Percentiles rank a stretch among this genome's conserved stretches.
Evolutionary conservation across 495 filamentous ascomycete genomes (phyloP).

Genomic region (Penicillium goetzii): DNA sequence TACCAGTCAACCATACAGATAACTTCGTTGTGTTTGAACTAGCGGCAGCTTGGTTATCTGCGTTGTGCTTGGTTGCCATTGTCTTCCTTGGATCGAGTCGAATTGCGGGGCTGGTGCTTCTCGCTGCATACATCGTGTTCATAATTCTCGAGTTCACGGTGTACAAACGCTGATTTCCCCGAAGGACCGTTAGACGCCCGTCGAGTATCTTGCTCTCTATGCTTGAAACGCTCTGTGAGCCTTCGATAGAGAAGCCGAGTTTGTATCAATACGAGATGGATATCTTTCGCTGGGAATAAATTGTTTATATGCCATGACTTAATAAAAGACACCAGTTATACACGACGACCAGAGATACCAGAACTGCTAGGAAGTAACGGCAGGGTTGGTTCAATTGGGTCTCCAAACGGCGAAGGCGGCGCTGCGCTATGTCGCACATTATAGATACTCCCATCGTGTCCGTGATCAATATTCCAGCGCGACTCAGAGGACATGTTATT

Average conservation of each 20-base stretch:
- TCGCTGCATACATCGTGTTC: conserved; percentile 45
- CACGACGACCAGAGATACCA: background rate
- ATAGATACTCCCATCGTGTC: background rate
- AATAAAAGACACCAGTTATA: too few relatives aligned
- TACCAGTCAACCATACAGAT: conserved; percentile 20
- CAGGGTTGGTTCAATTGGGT: background rate
- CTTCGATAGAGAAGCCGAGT: too few relatives aligned
- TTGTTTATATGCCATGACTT: too few relatives aligned
- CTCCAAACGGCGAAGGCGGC: background rate
- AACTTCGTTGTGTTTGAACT: conserved; percentile 40
- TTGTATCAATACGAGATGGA: too few relatives aligned
- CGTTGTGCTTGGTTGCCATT: conserved; percentile 32
- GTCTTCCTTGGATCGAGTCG: conserved; percentile 34
- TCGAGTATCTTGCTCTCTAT: too few relatives aligned
- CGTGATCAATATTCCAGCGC: background rate
- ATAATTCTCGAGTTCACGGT: conserved; percentile 45
- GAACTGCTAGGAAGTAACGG: background rate
- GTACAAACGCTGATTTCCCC: conserved; percentile 19
- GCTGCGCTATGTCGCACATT: background rate
- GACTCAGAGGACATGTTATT: background rate
- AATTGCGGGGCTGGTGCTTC: conserved; percentile 41
- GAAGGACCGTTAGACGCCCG: too few relatives aligned
- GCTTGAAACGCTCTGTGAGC: too few relatives aligned
- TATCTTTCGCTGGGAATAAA: too few relatives aligned
- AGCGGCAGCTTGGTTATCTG: conserved; percentile 39